Percentiles rank a stretch among this genome's conserved stretches.
phyloP scores from a whole-genome alignment of 306 rosid genomes.

The Purshia tridentata region DNA sequence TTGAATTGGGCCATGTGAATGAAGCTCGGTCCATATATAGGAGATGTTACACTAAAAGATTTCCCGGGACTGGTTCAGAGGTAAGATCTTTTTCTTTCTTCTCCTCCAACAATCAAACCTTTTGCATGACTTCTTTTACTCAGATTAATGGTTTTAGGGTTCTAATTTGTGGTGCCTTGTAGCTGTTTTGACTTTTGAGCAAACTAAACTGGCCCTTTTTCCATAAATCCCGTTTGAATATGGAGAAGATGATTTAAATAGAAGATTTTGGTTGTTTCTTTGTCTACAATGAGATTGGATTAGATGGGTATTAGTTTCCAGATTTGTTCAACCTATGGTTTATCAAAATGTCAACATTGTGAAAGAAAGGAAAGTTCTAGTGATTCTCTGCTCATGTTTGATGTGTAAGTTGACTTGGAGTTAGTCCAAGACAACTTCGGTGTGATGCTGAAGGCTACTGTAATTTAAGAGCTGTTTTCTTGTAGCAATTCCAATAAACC shows the following conservation, averaged over 20 bases:
- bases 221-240: background rate
- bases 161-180: background rate
- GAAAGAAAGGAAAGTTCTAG: too few species aligned
- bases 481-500: too few species aligned
- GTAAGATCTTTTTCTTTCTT: constrained; percentile 36
- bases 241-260: background rate
- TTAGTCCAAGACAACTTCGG: too few species aligned
- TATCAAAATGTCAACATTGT: background rate
- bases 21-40: constrained; percentile 82
- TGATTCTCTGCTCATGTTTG: too few species aligned
- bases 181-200: background rate
- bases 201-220: background rate
- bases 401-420: too few species aligned
- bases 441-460: too few species aligned
- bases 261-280: background rate
- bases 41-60: constrained; percentile 83
- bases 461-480: too few species aligned
- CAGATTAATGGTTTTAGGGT: background rate
- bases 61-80: constrained; percentile 83
- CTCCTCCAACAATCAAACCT: background rate
- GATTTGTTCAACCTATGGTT: constrained; percentile 5
- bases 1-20: constrained; percentile 60
- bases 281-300: background rate
- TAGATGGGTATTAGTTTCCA: background rate
- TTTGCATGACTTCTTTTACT: constrained; percentile 2